These are phyloP conservation scores for Trypanosoma congolense DNA, from an alignment of 208 protist species.

Conservation along the genomic window DNA sequence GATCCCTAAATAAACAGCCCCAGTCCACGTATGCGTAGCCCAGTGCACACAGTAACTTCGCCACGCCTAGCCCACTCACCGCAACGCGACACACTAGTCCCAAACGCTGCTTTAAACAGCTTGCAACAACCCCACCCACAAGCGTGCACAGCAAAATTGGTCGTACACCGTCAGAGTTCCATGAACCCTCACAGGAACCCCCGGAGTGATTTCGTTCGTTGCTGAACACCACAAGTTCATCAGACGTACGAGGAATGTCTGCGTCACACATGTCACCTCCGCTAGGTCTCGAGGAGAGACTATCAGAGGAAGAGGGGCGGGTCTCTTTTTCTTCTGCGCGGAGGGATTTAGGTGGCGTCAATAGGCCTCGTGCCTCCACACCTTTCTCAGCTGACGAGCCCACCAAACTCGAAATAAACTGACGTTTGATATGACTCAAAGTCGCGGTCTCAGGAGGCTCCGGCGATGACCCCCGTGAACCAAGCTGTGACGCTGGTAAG, in stretches of 20 bases:
- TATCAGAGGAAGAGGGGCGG: too few species aligned
- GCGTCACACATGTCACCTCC: not conserved
- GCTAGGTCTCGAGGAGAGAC: too few species aligned
- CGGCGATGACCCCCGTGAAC: not conserved
- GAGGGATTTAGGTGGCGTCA: not conserved
- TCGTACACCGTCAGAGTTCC: not conserved
- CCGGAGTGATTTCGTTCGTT: not conserved
- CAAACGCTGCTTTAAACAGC: constrained; percentile 7
- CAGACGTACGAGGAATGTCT: not conserved
- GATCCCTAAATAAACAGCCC: constrained; percentile 36
- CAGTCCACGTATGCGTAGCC: constrained; percentile 65
- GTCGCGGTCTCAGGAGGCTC: not conserved
- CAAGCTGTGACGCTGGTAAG: not conserved
- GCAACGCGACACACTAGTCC: constrained; percentile 10
- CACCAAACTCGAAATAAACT: constrained; percentile 11
- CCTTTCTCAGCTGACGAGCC: not conserved
- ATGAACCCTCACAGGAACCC: not conserved
- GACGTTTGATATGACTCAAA: constrained; percentile 20
- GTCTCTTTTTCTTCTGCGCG: not conserved
- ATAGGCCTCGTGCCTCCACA: not conserved
- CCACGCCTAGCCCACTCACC: constrained; percentile 21
- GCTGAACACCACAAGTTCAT: not conserved
- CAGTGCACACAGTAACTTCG: constrained; percentile 38
- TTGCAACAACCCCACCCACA: constrained; percentile 6
- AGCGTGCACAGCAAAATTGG: not conserved